Evolutionary conservation across 1,284 basidiomycete genomes (phyloP).

Genomic region (Sanghuangporus weigelae): DNA sequence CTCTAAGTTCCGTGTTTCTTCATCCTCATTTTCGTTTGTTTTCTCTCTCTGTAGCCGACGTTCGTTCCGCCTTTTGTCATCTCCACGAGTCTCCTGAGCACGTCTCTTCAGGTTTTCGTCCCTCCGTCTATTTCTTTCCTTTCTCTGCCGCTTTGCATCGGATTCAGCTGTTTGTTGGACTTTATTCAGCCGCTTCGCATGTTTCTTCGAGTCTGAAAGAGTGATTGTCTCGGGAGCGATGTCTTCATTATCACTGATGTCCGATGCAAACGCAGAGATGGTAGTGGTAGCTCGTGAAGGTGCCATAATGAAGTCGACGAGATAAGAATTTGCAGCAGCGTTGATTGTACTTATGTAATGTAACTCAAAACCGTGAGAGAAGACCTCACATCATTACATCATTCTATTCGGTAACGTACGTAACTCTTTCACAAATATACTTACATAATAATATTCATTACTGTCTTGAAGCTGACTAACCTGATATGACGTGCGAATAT

Average conservation of each 20-base stretch:
- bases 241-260: slow-evolving; percentile 21
- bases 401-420: no score
- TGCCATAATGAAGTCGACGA: background rate
- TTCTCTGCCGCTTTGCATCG: slow-evolving; percentile 33
- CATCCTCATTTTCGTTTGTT: slow-evolving; percentile 8
- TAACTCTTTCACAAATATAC: no score
- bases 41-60: background rate
- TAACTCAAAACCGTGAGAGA: no score
- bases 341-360: no score
- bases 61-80: slow-evolving; percentile 3
- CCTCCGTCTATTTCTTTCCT: slow-evolving; percentile 35
- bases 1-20: slow-evolving; percentile 4
- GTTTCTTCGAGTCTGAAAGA: slow-evolving; percentile 36
- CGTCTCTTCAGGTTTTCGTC: slow-evolving; percentile 44
- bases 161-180: slow-evolving; percentile 30
- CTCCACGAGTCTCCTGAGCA: slow-evolving; percentile 30
- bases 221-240: slow-evolving; percentile 42
- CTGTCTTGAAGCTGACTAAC: no score
- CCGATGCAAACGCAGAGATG: background rate
- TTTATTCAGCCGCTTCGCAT: slow-evolving; percentile 30
- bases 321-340: no score
- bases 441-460: no score
- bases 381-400: no score
- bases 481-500: background rate
- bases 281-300: background rate